Conservation (phyloP, 2,329 filamentous ascomycete genomes). For the Nothophoma quercina region DNA sequence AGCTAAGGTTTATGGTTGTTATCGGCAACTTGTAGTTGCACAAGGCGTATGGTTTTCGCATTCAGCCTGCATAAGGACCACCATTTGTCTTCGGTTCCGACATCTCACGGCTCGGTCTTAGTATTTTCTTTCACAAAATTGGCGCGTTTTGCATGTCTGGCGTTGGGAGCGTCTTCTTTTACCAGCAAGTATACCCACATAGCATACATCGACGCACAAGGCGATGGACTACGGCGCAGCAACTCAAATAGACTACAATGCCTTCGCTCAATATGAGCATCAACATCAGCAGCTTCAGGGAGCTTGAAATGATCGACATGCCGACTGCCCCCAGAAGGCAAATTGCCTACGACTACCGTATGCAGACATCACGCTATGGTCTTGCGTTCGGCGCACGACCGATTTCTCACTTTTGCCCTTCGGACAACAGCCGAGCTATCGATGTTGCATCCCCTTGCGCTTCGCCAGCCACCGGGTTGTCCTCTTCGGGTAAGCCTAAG, state of each 20-base stretch:
- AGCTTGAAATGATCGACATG: not conserved
- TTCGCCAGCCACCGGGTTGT: conserved; percentile 1
- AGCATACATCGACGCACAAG: not conserved
- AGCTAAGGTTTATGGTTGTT: conserved; percentile 66
- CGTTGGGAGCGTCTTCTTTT: not conserved
- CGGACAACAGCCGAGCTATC: not conserved
- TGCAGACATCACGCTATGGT: not conserved
- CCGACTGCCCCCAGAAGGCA: not conserved
- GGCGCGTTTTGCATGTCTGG: conserved; percentile 1
- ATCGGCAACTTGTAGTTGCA: conserved; percentile 57
- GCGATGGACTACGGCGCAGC: not conserved
- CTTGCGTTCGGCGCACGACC: not conserved
- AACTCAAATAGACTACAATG: not conserved
- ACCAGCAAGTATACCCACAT: not conserved
- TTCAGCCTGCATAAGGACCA: not conserved
- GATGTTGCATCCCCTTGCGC: not conserved
- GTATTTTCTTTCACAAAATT: not conserved
- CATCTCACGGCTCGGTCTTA: not conserved
- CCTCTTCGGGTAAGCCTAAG: not conserved
- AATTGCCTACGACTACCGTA: not conserved
- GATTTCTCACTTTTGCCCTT: not conserved
- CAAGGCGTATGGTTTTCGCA: too few relatives aligned
- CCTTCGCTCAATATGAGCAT: not conserved
- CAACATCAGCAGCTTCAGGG: too few relatives aligned
- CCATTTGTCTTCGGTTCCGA: not conserved